Conservation (phyloP, 2,329 filamentous ascomycete species). For the Claviceps humidiphila region DNA sequence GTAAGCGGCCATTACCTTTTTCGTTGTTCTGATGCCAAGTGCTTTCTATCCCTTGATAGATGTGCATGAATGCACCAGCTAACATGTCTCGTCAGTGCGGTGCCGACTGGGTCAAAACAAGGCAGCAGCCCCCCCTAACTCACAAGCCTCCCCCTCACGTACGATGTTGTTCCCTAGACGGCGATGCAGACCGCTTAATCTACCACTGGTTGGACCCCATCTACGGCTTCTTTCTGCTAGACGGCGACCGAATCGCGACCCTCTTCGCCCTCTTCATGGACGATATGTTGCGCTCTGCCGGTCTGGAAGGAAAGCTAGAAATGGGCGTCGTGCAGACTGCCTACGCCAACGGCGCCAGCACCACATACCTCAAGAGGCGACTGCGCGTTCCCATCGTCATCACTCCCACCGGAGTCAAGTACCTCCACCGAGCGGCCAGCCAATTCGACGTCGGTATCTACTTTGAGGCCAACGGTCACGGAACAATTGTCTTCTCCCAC, state of each 20-base stretch:
- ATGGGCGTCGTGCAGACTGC: conserved; percentile 95
- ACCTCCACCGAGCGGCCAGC: conserved; percentile 90
- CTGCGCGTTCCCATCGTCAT: conserved; percentile 82
- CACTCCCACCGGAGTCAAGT: conserved; percentile 92
- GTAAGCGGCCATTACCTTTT: conserved; percentile 33
- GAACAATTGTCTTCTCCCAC: conserved; percentile 86
- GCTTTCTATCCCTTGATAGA: too few relatives aligned
- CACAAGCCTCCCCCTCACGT: conserved; percentile 65
- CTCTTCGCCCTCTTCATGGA: conserved; percentile 88
- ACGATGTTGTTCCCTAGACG: conserved; percentile 83
- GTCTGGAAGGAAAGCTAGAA: conserved; percentile 65
- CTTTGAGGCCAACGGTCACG: conserved; percentile 97
- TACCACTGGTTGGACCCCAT: conserved; percentile 86
- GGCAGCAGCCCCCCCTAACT: conserved; percentile 74
- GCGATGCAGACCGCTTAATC: conserved; percentile 87
- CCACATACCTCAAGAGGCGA: conserved; percentile 78
- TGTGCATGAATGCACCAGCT: background rate
- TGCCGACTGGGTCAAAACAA: conserved; percentile 95
- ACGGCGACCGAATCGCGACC: conserved; percentile 93
- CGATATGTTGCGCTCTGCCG: conserved; percentile 69
- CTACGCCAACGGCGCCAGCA: conserved; percentile 93
- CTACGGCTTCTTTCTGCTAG: conserved; percentile 78
- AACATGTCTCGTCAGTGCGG: conserved; percentile 50
- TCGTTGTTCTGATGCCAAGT: background rate
- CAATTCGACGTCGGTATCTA: conserved; percentile 95